phyloP scores from a whole-genome alignment of 306 rosid genomes.

The barrel medic (Medicago truncatula) region DNA sequence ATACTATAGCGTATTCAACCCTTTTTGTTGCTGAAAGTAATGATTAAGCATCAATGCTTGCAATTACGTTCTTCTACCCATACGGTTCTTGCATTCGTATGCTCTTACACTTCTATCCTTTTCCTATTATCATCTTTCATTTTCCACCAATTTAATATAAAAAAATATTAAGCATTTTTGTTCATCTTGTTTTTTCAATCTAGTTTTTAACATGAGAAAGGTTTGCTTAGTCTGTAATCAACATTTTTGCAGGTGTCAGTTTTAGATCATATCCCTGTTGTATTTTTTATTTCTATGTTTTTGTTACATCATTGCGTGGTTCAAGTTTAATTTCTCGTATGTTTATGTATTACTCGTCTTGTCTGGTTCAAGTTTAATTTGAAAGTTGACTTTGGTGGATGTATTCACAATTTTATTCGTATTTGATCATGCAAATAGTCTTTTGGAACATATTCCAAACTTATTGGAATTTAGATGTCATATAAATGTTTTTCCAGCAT shows the following conservation, averaged over 20 bases:
- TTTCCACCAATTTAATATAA: too few species aligned
- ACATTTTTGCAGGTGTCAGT: neutral
- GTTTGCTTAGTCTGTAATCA: too few species aligned
- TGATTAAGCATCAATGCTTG: neutral
- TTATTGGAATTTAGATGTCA: neutral
- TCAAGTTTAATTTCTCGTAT: neutral
- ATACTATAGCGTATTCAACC: neutral
- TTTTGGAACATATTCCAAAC: neutral
- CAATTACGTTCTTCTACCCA: neutral
- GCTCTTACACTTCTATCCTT: neutral
- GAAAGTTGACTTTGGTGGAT: slow-evolving; percentile 20
- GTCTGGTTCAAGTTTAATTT: slow-evolving; percentile 28
- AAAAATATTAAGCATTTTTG: too few species aligned
- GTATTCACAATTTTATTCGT: neutral
- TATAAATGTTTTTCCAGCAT: too few species aligned
- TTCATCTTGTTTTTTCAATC: too few species aligned
- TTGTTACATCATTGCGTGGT: too few species aligned
- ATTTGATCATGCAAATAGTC: neutral
- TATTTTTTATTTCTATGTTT: neutral
- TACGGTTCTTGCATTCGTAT: neutral
- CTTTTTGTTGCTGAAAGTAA: neutral
- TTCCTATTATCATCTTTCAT: too few species aligned
- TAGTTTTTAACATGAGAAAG: too few species aligned
- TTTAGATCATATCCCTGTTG: neutral
- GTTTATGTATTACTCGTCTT: neutral